Percentiles rank a stretch among this genome's conserved stretches.
These are phyloP conservation scores for Allium fistulosum DNA, from an alignment of 106 monocot species.

Conservation along the genomic window DNA sequence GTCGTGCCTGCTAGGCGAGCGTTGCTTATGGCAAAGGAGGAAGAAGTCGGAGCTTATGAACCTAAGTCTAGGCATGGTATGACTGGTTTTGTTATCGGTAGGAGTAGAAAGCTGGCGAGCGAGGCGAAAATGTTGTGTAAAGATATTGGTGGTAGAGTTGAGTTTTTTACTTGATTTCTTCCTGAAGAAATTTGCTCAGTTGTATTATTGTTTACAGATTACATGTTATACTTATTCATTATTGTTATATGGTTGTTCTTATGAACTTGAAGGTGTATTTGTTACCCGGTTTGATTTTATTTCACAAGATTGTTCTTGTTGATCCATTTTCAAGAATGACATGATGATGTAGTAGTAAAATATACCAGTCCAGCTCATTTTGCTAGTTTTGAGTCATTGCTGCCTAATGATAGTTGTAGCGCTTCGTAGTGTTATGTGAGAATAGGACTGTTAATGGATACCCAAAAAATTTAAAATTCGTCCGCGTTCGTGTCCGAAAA, in stretches of 20 bases:
- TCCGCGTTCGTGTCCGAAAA: too few species aligned
- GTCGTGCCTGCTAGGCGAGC: slow-evolving; percentile 83
- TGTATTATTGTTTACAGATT: too few species aligned
- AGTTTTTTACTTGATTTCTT: slow-evolving; percentile 63
- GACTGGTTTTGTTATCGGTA: slow-evolving; percentile 45
- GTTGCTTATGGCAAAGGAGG: slow-evolving; percentile 34
- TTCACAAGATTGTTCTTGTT: too few species aligned
- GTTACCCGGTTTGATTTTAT: too few species aligned
- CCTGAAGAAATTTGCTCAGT: too few species aligned
- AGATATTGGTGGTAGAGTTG: slow-evolving; percentile 70
- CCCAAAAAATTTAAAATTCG: too few species aligned
- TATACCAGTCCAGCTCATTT: neutral
- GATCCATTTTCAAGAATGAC: too few species aligned
- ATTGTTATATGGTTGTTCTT: too few species aligned
- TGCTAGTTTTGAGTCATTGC: slow-evolving; percentile 8
- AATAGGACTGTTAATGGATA: neutral
- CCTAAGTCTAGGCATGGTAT: slow-evolving; percentile 53
- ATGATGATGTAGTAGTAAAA: too few species aligned
- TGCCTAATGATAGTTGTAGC: slow-evolving; percentile 19
- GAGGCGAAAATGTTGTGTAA: slow-evolving; percentile 61
- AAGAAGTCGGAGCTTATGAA: slow-evolving; percentile 29
- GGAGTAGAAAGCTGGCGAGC: slow-evolving; percentile 66
- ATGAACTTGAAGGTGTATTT: too few species aligned
- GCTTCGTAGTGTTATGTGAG: slow-evolving; percentile 30
- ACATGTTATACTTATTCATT: too few species aligned